phyloP scores from a whole-genome alignment of 1,284 basidiomycete species.

The Cerrena zonata region DNA sequence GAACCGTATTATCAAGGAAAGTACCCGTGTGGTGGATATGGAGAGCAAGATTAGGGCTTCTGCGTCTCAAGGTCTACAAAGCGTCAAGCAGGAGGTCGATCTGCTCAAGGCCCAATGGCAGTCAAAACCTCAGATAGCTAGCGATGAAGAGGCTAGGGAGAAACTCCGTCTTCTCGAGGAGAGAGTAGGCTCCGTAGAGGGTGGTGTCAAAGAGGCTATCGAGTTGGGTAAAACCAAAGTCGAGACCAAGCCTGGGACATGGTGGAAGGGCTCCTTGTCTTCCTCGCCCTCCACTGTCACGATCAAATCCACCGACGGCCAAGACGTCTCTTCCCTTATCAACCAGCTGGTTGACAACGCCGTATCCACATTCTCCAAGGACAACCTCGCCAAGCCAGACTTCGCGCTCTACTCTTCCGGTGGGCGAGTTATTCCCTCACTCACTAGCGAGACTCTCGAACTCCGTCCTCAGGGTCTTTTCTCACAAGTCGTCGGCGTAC shows the following conservation, averaged over 20 bases:
- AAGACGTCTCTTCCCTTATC: slow-evolving; percentile 70
- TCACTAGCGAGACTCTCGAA: slow-evolving; percentile 76
- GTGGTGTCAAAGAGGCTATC: slow-evolving; percentile 65
- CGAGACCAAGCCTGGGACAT: slow-evolving; percentile 34
- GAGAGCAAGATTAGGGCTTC: slow-evolving; percentile 45
- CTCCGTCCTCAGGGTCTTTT: slow-evolving; percentile 45
- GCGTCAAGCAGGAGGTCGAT: slow-evolving; percentile 52
- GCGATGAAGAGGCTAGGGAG: slow-evolving; percentile 52
- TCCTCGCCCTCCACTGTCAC: slow-evolving; percentile 43
- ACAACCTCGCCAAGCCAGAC: slow-evolving; percentile 76
- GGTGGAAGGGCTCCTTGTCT: slow-evolving; percentile 54
- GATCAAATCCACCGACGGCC: slow-evolving; percentile 71
- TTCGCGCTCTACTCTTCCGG: slow-evolving; percentile 83
- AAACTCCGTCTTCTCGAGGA: slow-evolving; percentile 55
- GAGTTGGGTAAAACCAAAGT: slow-evolving; percentile 55
- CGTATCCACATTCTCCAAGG: slow-evolving; percentile 64
- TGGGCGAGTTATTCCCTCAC: slow-evolving; percentile 71
- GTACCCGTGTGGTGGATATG: slow-evolving; percentile 43
- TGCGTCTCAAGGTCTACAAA: slow-evolving; percentile 41
- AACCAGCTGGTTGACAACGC: slow-evolving; percentile 68
- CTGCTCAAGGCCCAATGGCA: slow-evolving; percentile 45
- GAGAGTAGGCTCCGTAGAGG: slow-evolving; percentile 58
- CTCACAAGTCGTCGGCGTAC: slow-evolving; percentile 42
- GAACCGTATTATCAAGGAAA: slow-evolving; percentile 51
- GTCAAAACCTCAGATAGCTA: slow-evolving; percentile 27